Evolutionary conservation across 1,284 basidiomycete genomes (phyloP), one percentile per base, ranked within the genome.

Genomic region (Ganoderma boninense): DNA sequence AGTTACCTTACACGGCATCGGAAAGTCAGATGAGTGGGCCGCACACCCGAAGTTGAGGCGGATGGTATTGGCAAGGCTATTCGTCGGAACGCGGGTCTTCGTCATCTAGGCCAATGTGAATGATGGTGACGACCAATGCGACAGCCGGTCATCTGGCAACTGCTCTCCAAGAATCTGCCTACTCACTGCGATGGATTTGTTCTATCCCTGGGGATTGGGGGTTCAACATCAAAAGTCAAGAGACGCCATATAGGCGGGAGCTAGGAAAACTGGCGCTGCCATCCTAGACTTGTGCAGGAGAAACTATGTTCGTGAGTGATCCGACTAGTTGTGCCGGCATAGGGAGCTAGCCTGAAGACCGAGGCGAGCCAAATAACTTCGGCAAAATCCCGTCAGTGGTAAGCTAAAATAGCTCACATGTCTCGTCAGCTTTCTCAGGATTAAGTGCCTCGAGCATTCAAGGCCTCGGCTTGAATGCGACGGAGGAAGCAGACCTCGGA

Each of bases 41-140:
- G 29, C 62, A 46, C n/a, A 60, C 26, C 73, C 73, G 73, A 74
- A 69, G 69, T 74, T 74, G 65, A 74, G 73, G 73, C 72, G 72
- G 44, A 40, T 26, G 52, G 35, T 66, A 67, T 68, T 61, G 38
- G 43, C 64, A 38, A 66, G 73, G 73, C 68, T 44, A 65, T 74
- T 69, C 49, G 32, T 74, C 73, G 70, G 70, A 69, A 64, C 13
- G 38, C 26, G 18, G 26, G 3, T 23, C n/a, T 13, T 52, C 49
- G n/a, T 13, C 49, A 52, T 23, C 49, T 23, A 49, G 16, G 46
- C 10, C 49, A 52, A 11, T 26, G 49, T 26, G 49, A 54, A 26
- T 54, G 49, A 54, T 54, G 29, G n/a, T 16, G 57, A 32, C 35
- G 10, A 20, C 16, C 18, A 38, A 4, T 8, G 18, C 57, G 32